Conservation (phyloP, 192 early-diverging fungal genomes). For the Allomyces macrogynus region DNA sequence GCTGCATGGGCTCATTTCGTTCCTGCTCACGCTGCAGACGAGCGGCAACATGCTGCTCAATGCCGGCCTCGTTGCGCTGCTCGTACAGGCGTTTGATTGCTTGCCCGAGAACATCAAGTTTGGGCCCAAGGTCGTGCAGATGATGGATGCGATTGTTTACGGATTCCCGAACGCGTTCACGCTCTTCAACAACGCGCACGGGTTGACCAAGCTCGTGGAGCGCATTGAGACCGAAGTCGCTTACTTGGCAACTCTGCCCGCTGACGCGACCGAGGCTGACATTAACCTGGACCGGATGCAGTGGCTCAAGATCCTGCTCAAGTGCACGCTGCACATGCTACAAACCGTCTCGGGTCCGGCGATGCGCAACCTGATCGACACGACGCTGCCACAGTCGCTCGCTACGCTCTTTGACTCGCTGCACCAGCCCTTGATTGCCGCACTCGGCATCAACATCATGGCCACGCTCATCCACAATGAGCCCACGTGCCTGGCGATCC, state of each 20-base stretch:
- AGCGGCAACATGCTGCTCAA: slow-evolving; percentile 79
- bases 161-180: slow-evolving; percentile 52
- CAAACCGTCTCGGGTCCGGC: slow-evolving; percentile 67
- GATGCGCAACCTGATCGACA: slow-evolving; percentile 86
- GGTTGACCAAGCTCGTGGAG: slow-evolving; percentile 51
- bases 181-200: slow-evolving; percentile 62
- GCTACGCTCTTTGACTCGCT: slow-evolving; percentile 44
- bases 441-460: slow-evolving; percentile 77
- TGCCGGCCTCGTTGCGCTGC: slow-evolving; percentile 67
- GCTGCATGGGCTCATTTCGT: slow-evolving; percentile 53
- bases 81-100: slow-evolving; percentile 45
- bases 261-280: slow-evolving; percentile 4
- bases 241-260: background rate
- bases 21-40: slow-evolving; percentile 52
- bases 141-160: slow-evolving; percentile 68
- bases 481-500: slow-evolving; percentile 76
- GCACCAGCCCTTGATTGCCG: slow-evolving; percentile 68
- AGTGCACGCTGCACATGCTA: slow-evolving; percentile 82
- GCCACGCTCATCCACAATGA: slow-evolving; percentile 96
- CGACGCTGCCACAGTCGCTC: slow-evolving; percentile 54
- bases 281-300: slow-evolving; percentile 52
- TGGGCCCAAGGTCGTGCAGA: slow-evolving; percentile 38
- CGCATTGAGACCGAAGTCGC: slow-evolving; percentile 39
- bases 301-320: slow-evolving; percentile 69
- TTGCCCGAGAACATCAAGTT: slow-evolving; percentile 4